Conservation (phyloP, 148 eudicot species). For the Rhododendron griersonianum region DNA sequence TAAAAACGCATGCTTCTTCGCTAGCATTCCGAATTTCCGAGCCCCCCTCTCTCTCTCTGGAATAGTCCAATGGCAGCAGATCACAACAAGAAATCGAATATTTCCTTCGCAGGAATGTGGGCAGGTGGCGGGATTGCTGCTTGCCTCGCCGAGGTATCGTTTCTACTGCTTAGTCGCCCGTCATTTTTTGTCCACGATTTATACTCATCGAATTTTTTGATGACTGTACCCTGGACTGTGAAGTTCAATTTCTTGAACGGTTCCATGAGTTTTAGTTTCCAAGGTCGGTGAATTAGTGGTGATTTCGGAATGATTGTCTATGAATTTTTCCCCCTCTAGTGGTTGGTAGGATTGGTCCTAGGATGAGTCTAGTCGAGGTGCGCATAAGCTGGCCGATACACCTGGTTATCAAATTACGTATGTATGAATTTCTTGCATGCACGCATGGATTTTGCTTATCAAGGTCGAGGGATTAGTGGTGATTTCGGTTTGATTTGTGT, state of each 20-base stretch:
- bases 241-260: neutral
- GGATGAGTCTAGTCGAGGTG: no score
- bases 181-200: neutral
- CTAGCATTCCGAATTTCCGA: neutral
- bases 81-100: constrained; percentile 34
- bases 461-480: no score
- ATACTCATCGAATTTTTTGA: neutral
- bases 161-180: neutral
- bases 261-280: neutral
- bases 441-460: no score
- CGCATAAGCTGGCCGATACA: no score
- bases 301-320: neutral
- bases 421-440: no score
- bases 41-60: neutral
- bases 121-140: constrained; percentile 91
- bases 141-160: constrained; percentile 79
- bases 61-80: constrained; percentile 14
- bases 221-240: neutral
- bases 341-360: neutral
- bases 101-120: constrained; percentile 70
- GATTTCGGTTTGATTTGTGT: neutral
- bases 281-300: neutral
- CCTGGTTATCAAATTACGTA: no score
- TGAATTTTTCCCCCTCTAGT: neutral
- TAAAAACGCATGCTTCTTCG: neutral